Evolutionary conservation across 768 basidiomycete genomes (phyloP).

Genomic region (Auriscalpium vulgare): DNA sequence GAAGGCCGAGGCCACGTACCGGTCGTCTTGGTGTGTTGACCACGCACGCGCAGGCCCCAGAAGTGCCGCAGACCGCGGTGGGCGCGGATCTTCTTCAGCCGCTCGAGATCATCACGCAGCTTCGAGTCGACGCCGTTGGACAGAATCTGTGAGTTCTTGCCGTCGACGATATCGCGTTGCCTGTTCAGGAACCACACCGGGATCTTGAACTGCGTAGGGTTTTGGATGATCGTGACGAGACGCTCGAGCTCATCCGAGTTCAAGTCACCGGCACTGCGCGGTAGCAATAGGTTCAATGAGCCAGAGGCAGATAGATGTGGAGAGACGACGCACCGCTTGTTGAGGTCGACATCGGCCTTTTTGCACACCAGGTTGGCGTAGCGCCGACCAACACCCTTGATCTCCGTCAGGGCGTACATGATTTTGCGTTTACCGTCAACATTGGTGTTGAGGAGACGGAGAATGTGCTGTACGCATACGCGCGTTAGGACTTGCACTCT

Average conservation of each 20-base stretch:
- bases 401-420: constrained; percentile 99
- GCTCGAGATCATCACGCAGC: constrained; percentile 95
- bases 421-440: constrained; percentile 99
- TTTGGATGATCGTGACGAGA: constrained; percentile 98
- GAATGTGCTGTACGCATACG: constrained; percentile 68
- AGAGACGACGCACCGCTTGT: constrained; percentile 73
- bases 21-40: constrained; percentile 99
- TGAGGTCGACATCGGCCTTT: constrained; percentile 98
- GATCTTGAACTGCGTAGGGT: constrained; percentile 99
- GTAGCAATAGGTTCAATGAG: background rate
- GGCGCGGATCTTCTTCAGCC: constrained; percentile 97
- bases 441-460: constrained; percentile 99
- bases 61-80: constrained; percentile 90
- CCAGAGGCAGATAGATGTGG: too few relatives aligned
- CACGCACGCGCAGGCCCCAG: constrained; percentile 93
- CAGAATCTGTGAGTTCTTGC: constrained; percentile 92
- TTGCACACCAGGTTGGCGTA: constrained; percentile 99
- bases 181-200: constrained; percentile 99
- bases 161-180: constrained; percentile 95
- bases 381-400: constrained; percentile 99
- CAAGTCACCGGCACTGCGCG: constrained; percentile 89
- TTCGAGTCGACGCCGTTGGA: constrained; percentile 98
- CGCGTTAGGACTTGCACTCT: background rate
- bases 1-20: constrained; percentile 38
- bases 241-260: constrained; percentile 99